phyloP scores from a whole-genome alignment of 2,329 filamentous ascomycete genomes.

The Penicillium expansum region DNA sequence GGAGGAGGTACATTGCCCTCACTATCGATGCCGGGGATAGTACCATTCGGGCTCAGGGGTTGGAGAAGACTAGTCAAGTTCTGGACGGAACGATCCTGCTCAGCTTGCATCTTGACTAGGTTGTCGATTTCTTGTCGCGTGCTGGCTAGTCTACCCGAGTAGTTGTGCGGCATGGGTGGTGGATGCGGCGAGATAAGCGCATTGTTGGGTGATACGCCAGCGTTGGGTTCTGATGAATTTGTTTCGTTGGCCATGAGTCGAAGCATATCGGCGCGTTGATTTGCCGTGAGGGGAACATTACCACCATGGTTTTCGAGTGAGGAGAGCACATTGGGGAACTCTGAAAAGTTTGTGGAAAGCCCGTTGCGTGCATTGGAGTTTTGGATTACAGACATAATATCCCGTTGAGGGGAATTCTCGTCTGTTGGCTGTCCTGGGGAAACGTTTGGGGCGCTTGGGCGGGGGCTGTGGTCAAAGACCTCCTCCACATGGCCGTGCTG shows the following conservation, averaged over 20 bases:
- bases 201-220: slow-evolving; percentile 48
- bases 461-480: slow-evolving; percentile 43
- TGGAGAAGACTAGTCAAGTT: slow-evolving; percentile 71
- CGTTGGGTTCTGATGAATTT: slow-evolving; percentile 41
- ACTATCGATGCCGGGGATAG: slow-evolving; percentile 66
- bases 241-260: slow-evolving; percentile 49
- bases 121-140: slow-evolving; percentile 75
- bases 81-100: slow-evolving; percentile 74
- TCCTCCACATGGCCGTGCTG: slow-evolving; percentile 44
- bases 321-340: slow-evolving; percentile 47
- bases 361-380: slow-evolving; percentile 46
- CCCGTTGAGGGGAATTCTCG: slow-evolving; percentile 35
- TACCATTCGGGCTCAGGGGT: slow-evolving; percentile 75
- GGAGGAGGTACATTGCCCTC: slow-evolving; percentile 42
- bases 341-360: slow-evolving; percentile 37
- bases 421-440: slow-evolving; percentile 22
- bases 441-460: slow-evolving; percentile 20
- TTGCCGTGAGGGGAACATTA: slow-evolving; percentile 44
- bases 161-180: slow-evolving; percentile 53
- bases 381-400: slow-evolving; percentile 51
- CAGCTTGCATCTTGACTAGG: slow-evolving; percentile 72
- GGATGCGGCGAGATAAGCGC: slow-evolving; percentile 56
- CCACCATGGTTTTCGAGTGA: slow-evolving; percentile 45
- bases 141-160: slow-evolving; percentile 53
- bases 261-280: slow-evolving; percentile 49